A percentile compares a stretch with the other conserved stretches of the same genome.
These are phyloP conservation scores for Exophiala sp. DNA, from an alignment of 2,329 filamentous ascomycete species.

Conservation along the genomic window DNA sequence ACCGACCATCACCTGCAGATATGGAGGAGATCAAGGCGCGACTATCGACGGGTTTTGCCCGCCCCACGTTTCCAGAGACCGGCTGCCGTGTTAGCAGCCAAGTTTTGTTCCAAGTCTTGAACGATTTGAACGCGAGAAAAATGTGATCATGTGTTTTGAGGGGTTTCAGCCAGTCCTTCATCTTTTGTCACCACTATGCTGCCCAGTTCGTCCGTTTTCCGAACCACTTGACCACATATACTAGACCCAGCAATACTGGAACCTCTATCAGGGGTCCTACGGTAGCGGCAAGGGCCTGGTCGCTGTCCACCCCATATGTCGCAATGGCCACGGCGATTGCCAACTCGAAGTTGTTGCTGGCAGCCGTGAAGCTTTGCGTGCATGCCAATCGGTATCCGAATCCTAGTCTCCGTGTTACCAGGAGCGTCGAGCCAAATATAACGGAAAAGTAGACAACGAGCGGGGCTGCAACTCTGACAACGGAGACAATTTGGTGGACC, in stretches of 20 bases:
- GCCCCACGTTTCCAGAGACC: slow-evolving; percentile 30
- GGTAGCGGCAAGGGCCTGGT: slow-evolving; percentile 76
- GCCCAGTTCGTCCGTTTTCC: slow-evolving; percentile 6
- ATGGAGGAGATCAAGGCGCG: slow-evolving; percentile 36
- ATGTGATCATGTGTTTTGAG: neutral
- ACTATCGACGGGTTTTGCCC: slow-evolving; percentile 35
- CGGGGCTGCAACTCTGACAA: slow-evolving; percentile 76
- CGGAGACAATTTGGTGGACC: slow-evolving; percentile 77
- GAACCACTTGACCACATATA: slow-evolving; percentile 65
- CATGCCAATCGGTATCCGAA: slow-evolving; percentile 68
- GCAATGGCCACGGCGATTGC: slow-evolving; percentile 85
- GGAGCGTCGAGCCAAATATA: slow-evolving; percentile 69
- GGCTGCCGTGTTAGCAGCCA: slow-evolving; percentile 40
- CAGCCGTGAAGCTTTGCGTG: slow-evolving; percentile 83
- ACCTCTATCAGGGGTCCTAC: slow-evolving; percentile 86
- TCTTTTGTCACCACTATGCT: neutral
- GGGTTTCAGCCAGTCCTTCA: neutral
- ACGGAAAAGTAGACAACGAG: slow-evolving; percentile 75
- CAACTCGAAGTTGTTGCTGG: slow-evolving; percentile 90
- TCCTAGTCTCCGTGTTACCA: slow-evolving; percentile 60
- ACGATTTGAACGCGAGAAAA: slow-evolving; percentile 33
- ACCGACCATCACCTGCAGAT: slow-evolving; percentile 36
- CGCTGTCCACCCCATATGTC: slow-evolving; percentile 71
- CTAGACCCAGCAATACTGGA: slow-evolving; percentile 71
- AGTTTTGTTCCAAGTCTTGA: slow-evolving; percentile 41